Base-by-base conservation (phyloP, 805 yeast species). In the Candida arabinofermentans region DNA sequence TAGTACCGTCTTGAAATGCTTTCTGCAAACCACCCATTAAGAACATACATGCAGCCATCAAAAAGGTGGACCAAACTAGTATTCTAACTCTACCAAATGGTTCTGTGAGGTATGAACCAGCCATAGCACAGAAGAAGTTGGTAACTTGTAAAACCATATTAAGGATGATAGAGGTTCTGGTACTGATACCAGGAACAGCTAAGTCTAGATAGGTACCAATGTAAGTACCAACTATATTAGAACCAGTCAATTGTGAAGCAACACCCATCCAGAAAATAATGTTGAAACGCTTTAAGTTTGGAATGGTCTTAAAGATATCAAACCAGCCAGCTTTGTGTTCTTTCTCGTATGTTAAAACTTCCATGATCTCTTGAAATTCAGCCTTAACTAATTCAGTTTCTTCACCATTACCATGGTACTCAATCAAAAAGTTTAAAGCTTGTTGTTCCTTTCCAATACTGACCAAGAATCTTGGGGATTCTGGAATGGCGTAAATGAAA, bases 381-480 rank as follows among this genome's bases (percentile, higher is more conserved):
- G 43, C 40, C 12, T 34, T 30, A 35, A 56, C 58, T 21, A 56
- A 37, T 4, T 41, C 37, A 10, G 53, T 43, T 30, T 35, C 49
- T 8, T 44, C 44, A 10, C 57, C 58, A 38, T 51, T 41, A 18
- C 55, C 55, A 33, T 56, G 59, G 41, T 50, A 57, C 26, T 44
- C 47, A 14, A 41, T 35, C 35, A 59, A 47, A 8, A 58, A 50
- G 10, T 48, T 40, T 29, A 52, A 42, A n/a, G 66, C 68, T 37
- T 61, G 58, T 2, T 50, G 57, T 35, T 52, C 45, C 32, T 49
- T 47, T 8, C 57, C 58, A 39, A 49, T 50, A 30, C 49, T 52
- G 18, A 59, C 48, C 41, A 64, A 50, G 47, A 47, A 63, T 42
- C 67, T 49, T 32, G 68, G 68, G 18, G 66, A 57, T 44, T 64